Base-by-base conservation (phyloP, 1,284 basidiomycete species). In the Erythrobasidium hasegawianum region DNA sequence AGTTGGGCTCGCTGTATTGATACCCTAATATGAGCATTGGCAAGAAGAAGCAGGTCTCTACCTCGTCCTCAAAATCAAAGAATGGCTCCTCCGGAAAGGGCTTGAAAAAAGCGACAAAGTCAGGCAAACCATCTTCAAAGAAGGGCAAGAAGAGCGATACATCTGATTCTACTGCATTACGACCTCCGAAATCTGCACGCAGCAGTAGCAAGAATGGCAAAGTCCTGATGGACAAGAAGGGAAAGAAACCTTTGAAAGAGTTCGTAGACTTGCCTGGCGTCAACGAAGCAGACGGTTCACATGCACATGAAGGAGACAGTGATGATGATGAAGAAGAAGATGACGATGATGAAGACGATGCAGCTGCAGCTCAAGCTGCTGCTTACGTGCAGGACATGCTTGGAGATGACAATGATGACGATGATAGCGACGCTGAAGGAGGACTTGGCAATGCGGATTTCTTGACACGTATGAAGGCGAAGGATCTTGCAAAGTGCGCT, bases 401-500 rank as follows among this genome's bases (percentile, higher is more conserved):
- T 1, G 84, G 89, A 43, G 87, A 88, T 33, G 56, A 66, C 9
- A 38, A 81, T 29, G 77, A 75, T 14, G 81, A 81, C 5, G 83
- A 83, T 49, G 74, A 79, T 7, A 76, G 77, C 49, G 57, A 86
- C 47, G 82, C 85, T 67, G 86, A 85, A 83, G 72, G 82, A 54
- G 11, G 67, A 73, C 39, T 68, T 72, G 8, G 79, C 79, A 38
- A 80, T 82, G 1, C 78, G 81, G 52, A 77, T 16, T 91, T 91
- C 76, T 76, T 90, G 53, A 78, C 80, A 27, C 77, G 76, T 41
- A 77, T 90, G 57, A 87, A 90, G 76, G 81, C 82, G 68, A 84
- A 83, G 70, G 86, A 83, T 16, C 88, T 91, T 65, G 80, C 87
- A 67, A 83, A 85, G 88, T 87, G 74, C 62, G 83, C 74, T 41